A percentile compares a stretch with the other conserved stretches of the same genome.
phyloP scores from a whole-genome alignment of 768 basidiomycete genomes.

The Xerocomus spinulosus region DNA sequence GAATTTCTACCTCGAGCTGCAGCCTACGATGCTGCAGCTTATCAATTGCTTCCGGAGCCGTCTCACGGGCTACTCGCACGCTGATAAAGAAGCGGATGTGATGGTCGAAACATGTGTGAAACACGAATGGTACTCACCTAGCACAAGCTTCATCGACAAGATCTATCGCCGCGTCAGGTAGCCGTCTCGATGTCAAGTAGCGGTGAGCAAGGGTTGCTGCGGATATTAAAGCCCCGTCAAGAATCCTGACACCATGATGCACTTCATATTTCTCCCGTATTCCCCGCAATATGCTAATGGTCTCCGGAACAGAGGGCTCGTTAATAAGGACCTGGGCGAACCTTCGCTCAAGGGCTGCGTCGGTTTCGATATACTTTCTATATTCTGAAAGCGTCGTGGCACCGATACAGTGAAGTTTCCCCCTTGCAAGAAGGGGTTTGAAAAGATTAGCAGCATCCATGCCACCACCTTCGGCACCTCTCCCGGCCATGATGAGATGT shows the following conservation, averaged over 20 bases:
- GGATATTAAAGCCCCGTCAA: constrained; percentile 81
- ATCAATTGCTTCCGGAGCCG: constrained; percentile 90
- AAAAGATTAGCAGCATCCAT: constrained; percentile 94
- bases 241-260: constrained; percentile 84
- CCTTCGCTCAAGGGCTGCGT: constrained; percentile 84
- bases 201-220: constrained; percentile 92
- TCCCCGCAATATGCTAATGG: constrained; percentile 90
- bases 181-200: constrained; percentile 76
- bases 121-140: constrained; percentile 44
- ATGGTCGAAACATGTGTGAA: background rate
- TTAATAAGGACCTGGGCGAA: constrained; percentile 93
- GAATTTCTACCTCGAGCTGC: constrained; percentile 91
- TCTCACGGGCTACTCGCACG: constrained; percentile 90
- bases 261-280: constrained; percentile 94
- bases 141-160: constrained; percentile 90
- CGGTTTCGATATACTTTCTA: constrained; percentile 88
- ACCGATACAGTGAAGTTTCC: constrained; percentile 74
- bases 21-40: constrained; percentile 83
- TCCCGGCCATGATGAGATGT: constrained; percentile 90
- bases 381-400: constrained; percentile 94
- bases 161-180: constrained; percentile 88
- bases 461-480: constrained; percentile 76
- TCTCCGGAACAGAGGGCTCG: constrained; percentile 84
- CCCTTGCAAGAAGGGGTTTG: constrained; percentile 88
- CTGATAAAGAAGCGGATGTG: constrained; percentile 33